Evolutionary conservation across 208 protist species (phyloP), one percentile per base, ranked within the genome.

Genomic region (Wallacemonas sp.): DNA sequence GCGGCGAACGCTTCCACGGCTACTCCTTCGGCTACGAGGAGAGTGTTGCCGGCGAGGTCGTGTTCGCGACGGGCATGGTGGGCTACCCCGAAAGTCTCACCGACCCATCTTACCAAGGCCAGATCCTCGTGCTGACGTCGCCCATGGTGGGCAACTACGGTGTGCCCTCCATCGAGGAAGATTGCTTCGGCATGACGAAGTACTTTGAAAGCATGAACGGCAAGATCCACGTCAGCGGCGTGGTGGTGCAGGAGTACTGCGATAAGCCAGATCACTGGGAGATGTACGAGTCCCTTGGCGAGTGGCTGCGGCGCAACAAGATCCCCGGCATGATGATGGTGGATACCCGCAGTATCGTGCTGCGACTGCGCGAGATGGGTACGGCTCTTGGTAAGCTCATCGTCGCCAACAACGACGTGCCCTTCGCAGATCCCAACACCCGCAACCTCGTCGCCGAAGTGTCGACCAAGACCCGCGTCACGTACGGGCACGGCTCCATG

Each of bases 141-240:
- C 98, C 98, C 17, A 86, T 99, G 69, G 92, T 99, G 38, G 97
- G 97, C 57, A 99, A 99, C 87, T 99, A 99, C 71, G 97, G 97
- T 63, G 85, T 98, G 30, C 98, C 98, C 21, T 15, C 77, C 3
- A 63, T 91, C 34, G 85, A 95, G 48, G 81, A 85, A 46, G 96
- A 98, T 68, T 85, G 87, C 55, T 94, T 90, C 60, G 97, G 97
- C 41, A 62, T 99, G 50, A 93, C 93, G 19, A 87, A 93, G 62
- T 94, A 94, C 78, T 98, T 99, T 70, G 98, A 99, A 76, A 98
- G 94, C 24, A 73, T 89, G 24, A 70, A 81, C 52, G 89, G 84
- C 30, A 73, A 86, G 74, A 94, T 97, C 63, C 91, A 97, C 68
- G 88, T 94, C 26, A 87, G 87, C 62, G 97, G 78, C 6, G 73